Evolutionary conservation across 139 green algal genomes (phyloP).

Genomic region (Chlorella sp.): DNA sequence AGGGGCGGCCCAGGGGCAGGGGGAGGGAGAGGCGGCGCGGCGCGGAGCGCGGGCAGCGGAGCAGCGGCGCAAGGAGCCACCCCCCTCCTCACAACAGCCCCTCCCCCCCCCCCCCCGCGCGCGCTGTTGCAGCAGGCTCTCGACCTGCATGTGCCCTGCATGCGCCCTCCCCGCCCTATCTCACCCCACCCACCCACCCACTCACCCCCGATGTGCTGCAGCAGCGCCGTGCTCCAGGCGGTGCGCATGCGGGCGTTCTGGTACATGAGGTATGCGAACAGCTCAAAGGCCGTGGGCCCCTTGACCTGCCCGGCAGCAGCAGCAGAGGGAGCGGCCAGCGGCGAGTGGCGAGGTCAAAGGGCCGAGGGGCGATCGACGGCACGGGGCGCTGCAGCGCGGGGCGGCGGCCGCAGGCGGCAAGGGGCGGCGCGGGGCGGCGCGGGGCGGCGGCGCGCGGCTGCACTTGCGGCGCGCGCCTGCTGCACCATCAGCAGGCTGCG

Average conservation of each 20-base stretch:
- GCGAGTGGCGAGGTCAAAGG: neutral
- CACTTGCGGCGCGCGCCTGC: neutral
- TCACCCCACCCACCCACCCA: no score
- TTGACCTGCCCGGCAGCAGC: neutral
- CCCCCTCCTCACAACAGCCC: no score
- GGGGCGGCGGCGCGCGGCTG: neutral
- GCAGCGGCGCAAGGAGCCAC: no score
- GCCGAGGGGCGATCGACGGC: neutral
- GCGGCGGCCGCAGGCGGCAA: neutral
- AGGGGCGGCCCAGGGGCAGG: no score
- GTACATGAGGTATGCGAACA: constrained; percentile 3
- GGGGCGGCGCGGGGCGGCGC: neutral
- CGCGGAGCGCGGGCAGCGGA: no score
- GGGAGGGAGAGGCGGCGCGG: no score
- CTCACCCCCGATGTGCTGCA: no score
- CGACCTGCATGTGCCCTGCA: constrained; percentile 12
- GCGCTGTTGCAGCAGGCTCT: no score
- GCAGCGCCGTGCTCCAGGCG: neutral
- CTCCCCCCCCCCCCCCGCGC: no score
- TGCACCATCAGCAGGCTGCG: constrained; percentile 13
- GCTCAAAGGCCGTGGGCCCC: neutral
- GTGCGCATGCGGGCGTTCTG: neutral
- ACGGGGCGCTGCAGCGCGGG: neutral
- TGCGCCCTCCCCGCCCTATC: neutral
- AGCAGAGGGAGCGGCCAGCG: no score